Base-by-base conservation (phyloP, 129 eudicot genomes). In the Lactuca saligna region DNA sequence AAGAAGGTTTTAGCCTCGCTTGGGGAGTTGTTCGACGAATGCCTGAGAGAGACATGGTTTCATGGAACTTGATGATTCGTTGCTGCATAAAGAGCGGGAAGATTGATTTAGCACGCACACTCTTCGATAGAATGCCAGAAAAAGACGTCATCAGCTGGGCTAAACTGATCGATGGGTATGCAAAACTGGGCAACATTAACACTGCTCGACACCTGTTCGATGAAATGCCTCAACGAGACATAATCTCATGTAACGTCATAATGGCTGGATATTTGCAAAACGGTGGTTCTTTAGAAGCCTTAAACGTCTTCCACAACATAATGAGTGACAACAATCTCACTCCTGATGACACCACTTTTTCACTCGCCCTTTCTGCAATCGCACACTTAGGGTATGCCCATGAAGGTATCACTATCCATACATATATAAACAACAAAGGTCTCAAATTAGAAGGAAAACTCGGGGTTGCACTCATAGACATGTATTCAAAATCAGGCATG, bases 401-500 rank as follows among this genome's bases (percentile, higher is more conserved):
- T 49, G 85, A 84, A 70, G 95, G 97, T 57, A 63, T 82, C 10
- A 41, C 64, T 3, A 50, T 90, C 50, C 97, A 90, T 68, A 2
- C 20, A 5, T 80, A 80, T 29, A 78, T 90, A 54, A 57, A 54
- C 49, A 57, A 76, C 35, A 77, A 82, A 35, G 75, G 77, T 4
- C 61, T 80, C 64, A 41, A 31, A 14, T 64, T 75, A 35, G 74
- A 68, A 31, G 87, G 85, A 61, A 82, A 87, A 68, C 84, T 87
- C 42, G 95, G 88, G 37, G 89, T 82, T 71, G 82, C 97, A 14
- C 83, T 90, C 60, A 68, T 90, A 66, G 82, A 87, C 81, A 90
- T 90, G 95, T 90, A 87, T 42, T 85, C 91, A 35, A 90, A 90
- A 35, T 90, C 87, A 72, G 97, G 95, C 37, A 73, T 78, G 72